These are phyloP conservation scores for Ophiostoma triangulosporum DNA, from an alignment of 2,329 filamentous ascomycete genomes.

Conservation along the genomic window DNA sequence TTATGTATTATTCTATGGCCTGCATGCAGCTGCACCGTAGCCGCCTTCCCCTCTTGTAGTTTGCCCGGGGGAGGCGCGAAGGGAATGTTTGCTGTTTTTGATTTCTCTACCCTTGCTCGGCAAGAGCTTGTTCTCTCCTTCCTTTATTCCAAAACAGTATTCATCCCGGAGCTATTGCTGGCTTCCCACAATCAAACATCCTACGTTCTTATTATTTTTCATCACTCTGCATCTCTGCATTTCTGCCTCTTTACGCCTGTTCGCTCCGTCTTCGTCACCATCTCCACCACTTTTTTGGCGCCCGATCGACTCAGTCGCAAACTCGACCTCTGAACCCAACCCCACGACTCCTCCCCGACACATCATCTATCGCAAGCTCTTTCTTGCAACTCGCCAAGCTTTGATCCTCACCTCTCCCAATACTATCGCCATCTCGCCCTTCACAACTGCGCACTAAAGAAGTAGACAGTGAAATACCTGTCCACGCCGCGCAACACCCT, in stretches of 20 bases:
- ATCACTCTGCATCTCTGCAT: not conserved
- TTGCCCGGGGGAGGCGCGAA: not conserved
- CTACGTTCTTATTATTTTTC: not conserved
- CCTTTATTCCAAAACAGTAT: not conserved
- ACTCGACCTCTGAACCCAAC: not conserved
- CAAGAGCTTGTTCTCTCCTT: not conserved
- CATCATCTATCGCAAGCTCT: not conserved
- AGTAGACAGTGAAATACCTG: not conserved
- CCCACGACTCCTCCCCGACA: not conserved
- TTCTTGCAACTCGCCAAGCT: too few relatives aligned
- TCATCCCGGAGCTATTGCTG: not conserved
- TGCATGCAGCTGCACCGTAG: slow-evolving; percentile 3
- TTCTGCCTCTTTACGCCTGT: not conserved
- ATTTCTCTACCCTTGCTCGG: not conserved
- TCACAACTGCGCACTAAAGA: not conserved
- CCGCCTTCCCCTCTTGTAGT: slow-evolving; percentile 8
- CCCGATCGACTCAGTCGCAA: not conserved
- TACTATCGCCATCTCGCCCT: not conserved
- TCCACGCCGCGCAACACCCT: not conserved
- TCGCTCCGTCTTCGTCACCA: not conserved
- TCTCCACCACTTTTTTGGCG: not conserved
- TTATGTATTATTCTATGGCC: not conserved
- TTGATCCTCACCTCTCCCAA: not conserved
- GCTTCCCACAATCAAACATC: not conserved
- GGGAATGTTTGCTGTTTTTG: slow-evolving; percentile 3